Percentiles rank a stretch among this genome's conserved stretches.
These are phyloP conservation scores for Aspergillus sp. DNA, from an alignment of 2,329 filamentous ascomycete genomes.

Conservation along the genomic window DNA sequence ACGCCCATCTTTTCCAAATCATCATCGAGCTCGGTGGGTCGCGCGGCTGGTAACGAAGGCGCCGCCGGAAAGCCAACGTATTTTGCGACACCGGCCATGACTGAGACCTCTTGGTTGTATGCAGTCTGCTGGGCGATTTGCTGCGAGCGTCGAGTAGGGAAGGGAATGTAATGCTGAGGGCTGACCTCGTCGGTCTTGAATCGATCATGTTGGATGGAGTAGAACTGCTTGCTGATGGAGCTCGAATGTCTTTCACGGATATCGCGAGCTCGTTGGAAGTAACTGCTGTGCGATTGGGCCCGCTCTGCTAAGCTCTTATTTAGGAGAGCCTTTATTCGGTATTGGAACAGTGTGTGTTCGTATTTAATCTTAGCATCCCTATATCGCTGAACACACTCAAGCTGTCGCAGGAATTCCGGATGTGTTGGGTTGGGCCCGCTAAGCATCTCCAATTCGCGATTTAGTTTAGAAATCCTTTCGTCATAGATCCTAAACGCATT, in stretches of 20 bases:
- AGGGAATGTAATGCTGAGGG: constrained; percentile 77
- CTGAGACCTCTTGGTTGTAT: constrained; percentile 92
- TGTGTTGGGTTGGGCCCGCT: constrained; percentile 66
- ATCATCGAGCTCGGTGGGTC: constrained; percentile 72
- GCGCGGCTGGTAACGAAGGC: constrained; percentile 75
- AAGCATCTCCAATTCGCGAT: constrained; percentile 64
- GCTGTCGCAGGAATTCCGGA: constrained; percentile 86
- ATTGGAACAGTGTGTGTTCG: constrained; percentile 70
- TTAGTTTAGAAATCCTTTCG: constrained; percentile 79
- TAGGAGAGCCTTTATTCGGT: constrained; percentile 71
- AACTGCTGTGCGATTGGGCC: constrained; percentile 84
- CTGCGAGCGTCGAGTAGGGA: constrained; percentile 72
- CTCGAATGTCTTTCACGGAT: constrained; percentile 77
- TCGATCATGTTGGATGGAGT: constrained; percentile 86
- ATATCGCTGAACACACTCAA: constrained; percentile 79
- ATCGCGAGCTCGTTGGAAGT: constrained; percentile 82
- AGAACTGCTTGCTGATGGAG: constrained; percentile 83
- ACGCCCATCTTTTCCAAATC: constrained; percentile 90
- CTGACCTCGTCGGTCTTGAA: constrained; percentile 75
- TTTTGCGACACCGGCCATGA: constrained; percentile 87
- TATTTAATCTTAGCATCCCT: constrained; percentile 76
- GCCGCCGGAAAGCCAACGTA: constrained; percentile 95
- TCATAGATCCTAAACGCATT: constrained; percentile 68
- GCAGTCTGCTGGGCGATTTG: constrained; percentile 82
- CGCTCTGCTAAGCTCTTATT: constrained; percentile 76